Percentiles rank a stretch among this genome's conserved stretches.
phyloP scores from a whole-genome alignment of 805 yeast species.

The Saturnispora gosingensis region DNA sequence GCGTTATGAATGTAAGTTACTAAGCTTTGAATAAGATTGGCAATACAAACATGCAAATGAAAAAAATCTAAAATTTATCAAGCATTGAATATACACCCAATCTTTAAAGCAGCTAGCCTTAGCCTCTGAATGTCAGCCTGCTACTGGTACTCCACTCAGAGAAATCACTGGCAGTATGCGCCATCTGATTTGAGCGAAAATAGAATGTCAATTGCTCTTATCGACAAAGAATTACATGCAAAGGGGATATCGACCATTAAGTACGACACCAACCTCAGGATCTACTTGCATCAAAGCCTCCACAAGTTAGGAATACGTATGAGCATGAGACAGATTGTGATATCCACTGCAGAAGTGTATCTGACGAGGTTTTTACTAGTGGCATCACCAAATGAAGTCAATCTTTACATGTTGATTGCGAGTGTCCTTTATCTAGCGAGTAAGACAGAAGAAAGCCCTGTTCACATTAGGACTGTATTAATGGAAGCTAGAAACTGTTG shows the following conservation, averaged over 20 bases:
- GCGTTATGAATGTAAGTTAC: no score
- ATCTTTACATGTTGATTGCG: conserved; percentile 70
- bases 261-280: conserved; percentile 56
- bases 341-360: conserved; percentile 85
- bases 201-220: conserved; percentile 13
- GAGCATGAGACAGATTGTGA: conserved; percentile 68
- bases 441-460: conserved; percentile 93
- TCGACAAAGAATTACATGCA: conserved; percentile 14
- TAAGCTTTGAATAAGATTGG: neutral
- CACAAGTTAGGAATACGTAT: conserved; percentile 72
- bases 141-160: conserved; percentile 80
- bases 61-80: neutral
- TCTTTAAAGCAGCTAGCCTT: neutral
- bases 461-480: conserved; percentile 75
- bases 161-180: conserved; percentile 73
- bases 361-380: conserved; percentile 65
- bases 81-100: neutral
- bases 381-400: conserved; percentile 71
- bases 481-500: conserved; percentile 81
- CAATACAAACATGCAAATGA: neutral
- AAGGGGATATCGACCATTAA: conserved; percentile 11
- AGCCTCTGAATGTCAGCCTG: conserved; percentile 61
- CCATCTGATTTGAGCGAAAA: conserved; percentile 41
- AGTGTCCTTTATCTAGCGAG: conserved; percentile 85
- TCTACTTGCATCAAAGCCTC: conserved; percentile 68